Evolutionary conservation across 257 asterid species (phyloP).

Genomic region (Solanum commersonii): DNA sequence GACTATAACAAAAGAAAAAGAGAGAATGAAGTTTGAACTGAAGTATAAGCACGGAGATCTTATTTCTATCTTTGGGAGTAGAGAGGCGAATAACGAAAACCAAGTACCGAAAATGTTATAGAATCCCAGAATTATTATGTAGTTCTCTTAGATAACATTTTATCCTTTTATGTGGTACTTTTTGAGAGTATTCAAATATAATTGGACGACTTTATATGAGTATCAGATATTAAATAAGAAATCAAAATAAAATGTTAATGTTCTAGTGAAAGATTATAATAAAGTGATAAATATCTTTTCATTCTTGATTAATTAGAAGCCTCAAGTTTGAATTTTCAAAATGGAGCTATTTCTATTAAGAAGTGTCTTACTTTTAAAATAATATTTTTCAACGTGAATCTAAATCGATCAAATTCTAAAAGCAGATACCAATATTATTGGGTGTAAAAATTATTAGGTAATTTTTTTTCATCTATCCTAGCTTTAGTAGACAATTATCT

Average conservation of each 20-base stretch:
- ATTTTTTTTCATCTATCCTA: too few relatives aligned
- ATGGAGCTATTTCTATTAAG: too few relatives aligned
- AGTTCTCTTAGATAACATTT: neutral
- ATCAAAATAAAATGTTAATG: neutral
- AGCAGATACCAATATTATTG: neutral
- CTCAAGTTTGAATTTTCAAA: too few relatives aligned
- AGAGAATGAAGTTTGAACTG: neutral
- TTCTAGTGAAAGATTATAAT: neutral
- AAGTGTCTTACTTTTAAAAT: neutral
- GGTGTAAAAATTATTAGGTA: fast-evolving
- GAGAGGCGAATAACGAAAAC: neutral
- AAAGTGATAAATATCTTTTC: neutral
- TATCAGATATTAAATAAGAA: neutral
- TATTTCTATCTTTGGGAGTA: neutral
- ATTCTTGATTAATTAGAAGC: neutral
- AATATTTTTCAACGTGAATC: too few relatives aligned
- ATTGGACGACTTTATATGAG: fast-evolving
- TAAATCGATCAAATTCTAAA: neutral
- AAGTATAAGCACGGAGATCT: too few relatives aligned
- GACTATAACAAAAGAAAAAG: neutral
- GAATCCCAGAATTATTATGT: too few relatives aligned
- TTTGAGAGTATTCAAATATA: neutral
- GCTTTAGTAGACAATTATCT: too few relatives aligned
- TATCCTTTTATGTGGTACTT: neutral
- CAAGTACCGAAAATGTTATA: neutral